phyloP scores from a whole-genome alignment of 495 filamentous ascomycete genomes.

The Neurospora sp. region DNA sequence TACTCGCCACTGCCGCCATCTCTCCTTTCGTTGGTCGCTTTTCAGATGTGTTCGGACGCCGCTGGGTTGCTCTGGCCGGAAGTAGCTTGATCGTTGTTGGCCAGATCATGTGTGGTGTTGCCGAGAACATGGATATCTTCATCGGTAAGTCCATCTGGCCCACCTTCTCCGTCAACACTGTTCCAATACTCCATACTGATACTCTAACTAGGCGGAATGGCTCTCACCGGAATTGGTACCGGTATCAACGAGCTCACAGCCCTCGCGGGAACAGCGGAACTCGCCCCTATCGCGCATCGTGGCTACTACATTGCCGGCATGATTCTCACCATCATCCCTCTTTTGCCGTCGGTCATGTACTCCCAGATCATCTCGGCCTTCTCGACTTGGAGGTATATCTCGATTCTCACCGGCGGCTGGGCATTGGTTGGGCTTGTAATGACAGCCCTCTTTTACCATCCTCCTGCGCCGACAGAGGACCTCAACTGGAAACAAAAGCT shows the following conservation, averaged over 20 bases:
- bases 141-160: slow-evolving; percentile 41
- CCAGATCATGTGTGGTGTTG: slow-evolving; percentile 56
- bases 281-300: slow-evolving; percentile 56
- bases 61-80: slow-evolving; percentile 56
- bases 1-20: slow-evolving; percentile 56
- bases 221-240: neutral
- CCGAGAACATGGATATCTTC: slow-evolving; percentile 56
- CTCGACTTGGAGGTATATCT: slow-evolving; percentile 54
- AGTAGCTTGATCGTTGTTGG: slow-evolving; percentile 50
- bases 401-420: slow-evolving; percentile 51
- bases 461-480: slow-evolving; percentile 50
- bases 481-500: slow-evolving; percentile 34
- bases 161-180: too few relatives aligned
- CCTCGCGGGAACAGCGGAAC: slow-evolving; percentile 48
- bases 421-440: slow-evolving; percentile 50
- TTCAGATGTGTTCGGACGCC: slow-evolving; percentile 59
- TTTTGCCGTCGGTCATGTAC: slow-evolving; percentile 58
- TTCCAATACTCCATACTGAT: neutral
- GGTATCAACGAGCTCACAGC: slow-evolving; percentile 23
- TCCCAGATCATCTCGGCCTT: slow-evolving; percentile 56
- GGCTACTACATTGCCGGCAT: slow-evolving; percentile 59
- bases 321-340: slow-evolving; percentile 59
- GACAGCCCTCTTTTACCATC: slow-evolving; percentile 56
- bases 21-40: slow-evolving; percentile 65
- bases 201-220: slow-evolving; percentile 17